Percentiles rank a stretch among this genome's conserved stretches.
phyloP scores from a whole-genome alignment of 208 protist species.

The Herpetomonas muscarum region DNA sequence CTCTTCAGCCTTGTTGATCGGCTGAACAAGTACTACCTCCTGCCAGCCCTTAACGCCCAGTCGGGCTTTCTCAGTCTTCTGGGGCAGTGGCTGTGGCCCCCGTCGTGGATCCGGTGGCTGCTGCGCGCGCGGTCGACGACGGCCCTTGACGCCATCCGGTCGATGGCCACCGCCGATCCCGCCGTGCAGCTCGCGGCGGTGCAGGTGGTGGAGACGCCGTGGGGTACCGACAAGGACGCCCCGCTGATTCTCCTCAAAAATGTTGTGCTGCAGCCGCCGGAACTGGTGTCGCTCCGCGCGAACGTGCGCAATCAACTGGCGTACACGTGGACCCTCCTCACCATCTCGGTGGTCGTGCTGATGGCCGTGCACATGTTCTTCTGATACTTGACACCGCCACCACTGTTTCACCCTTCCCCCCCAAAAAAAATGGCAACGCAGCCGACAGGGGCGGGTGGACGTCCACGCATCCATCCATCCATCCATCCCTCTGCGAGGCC shows the following conservation, averaged over 20 bases:
- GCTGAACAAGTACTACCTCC: constrained; percentile 5
- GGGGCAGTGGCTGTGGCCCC: background rate
- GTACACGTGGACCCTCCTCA: constrained; percentile 9
- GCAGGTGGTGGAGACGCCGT: constrained; percentile 6
- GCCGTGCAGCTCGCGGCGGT: constrained; percentile 9
- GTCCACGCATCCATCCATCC: too few relatives aligned
- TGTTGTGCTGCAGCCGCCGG: constrained; percentile 32
- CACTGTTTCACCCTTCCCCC: background rate
- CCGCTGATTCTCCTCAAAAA: constrained; percentile 34
- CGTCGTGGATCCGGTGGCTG: background rate
- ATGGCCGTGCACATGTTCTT: constrained; percentile 4
- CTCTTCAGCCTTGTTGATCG: background rate
- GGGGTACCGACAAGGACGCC: constrained; percentile 21
- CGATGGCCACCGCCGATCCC: constrained; percentile 18
- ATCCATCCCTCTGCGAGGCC: too few relatives aligned
- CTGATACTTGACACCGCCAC: background rate
- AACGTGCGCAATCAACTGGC: background rate
- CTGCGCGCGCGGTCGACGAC: background rate
- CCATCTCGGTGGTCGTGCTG: background rate
- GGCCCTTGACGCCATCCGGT: constrained; percentile 7
- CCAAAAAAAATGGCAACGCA: too few relatives aligned
- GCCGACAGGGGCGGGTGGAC: too few relatives aligned
- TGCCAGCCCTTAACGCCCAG: background rate
- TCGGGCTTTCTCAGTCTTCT: background rate
- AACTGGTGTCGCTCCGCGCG: constrained; percentile 16